Evolutionary conservation across 2,329 filamentous ascomycete species (phyloP), one percentile per base, ranked within the genome.

Genomic region (Clonostachys chloroleuca): DNA sequence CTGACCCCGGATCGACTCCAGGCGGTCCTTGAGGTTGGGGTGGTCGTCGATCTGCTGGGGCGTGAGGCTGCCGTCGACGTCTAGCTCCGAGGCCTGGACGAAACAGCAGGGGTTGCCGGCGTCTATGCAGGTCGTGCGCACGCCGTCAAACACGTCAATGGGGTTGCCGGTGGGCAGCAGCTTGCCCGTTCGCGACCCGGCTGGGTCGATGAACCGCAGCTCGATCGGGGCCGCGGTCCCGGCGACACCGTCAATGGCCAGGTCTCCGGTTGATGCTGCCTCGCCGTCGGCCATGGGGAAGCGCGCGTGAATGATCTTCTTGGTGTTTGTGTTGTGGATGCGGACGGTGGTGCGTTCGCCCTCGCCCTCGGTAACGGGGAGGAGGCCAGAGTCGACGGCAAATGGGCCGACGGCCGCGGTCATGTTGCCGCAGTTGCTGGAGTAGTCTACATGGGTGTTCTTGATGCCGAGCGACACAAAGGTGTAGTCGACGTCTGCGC

Each of bases 401-500:
- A 57, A 55, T 0, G 86, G 85, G 0, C 85, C 87, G 42, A 89
- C 75, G 0, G 81, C 75, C 39, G 78, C 74, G 6, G 73, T 80
- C 83, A 90, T 86, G 60, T 89, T 89, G n/a, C 86, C 86, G 59
- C 86, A 89, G 55, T 89, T 90, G 20, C 84, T 81, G 0, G 82
- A 80, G 56, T 80, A 76, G 56, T 89, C 86, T 3, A 90, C 72
- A 34, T 69, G 65, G 5, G 69, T 68, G 54, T 84, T 74, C 45
- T 77, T 76, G 46, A 89, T 77, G 4, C 85, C 85, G 7, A 89
- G 69, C 37, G 84, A 81, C 2, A 85, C 78, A 59, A 90, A 90
- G 0, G 85, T 90, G 57, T 85, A 89, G 49, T 87, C 81, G 12
- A 89, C 71, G 52, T 88, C 78, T 0, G 74, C 75, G 24, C 73